phyloP scores from a whole-genome alignment of 1,284 basidiomycete genomes.

The Ganoderma sp. region DNA sequence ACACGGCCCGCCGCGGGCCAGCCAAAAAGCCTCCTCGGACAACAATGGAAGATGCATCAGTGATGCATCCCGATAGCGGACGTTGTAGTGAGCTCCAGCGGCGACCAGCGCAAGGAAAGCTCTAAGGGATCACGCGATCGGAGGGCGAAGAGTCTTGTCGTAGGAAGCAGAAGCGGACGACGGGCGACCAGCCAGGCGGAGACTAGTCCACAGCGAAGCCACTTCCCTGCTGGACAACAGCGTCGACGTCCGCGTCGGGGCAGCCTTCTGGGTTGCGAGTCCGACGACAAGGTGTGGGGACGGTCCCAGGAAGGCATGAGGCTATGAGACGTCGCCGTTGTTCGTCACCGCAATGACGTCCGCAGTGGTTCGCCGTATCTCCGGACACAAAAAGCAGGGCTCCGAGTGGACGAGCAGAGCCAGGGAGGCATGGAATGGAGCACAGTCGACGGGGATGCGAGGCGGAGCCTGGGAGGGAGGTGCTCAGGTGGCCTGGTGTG shows the following conservation, averaged over 20 bases:
- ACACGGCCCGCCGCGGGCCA: not conserved
- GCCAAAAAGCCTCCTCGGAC: not conserved
- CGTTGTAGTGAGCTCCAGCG: not conserved
- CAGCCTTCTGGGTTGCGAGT: not conserved
- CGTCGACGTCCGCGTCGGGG: not conserved
- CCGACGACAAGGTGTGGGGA: constrained; percentile 12
- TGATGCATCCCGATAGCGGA: constrained; percentile 4
- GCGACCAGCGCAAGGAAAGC: not conserved
- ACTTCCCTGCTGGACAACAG: not conserved
- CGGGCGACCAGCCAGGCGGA: constrained; percentile 11
- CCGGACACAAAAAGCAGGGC: constrained; percentile 1
- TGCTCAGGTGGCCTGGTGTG: constrained; percentile 17
- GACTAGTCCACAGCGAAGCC: not conserved
- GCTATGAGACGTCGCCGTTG: constrained; percentile 28
- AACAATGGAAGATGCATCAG: not conserved
- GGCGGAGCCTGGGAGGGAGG: constrained; percentile 8
- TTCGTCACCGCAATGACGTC: constrained; percentile 11
- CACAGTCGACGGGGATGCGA: constrained; percentile 15
- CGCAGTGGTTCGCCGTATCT: constrained; percentile 6
- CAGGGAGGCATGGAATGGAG: not conserved
- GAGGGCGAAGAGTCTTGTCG: constrained; percentile 3
- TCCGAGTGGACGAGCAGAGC: not conserved
- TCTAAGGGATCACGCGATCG: not conserved
- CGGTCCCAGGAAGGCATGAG: constrained; percentile 27
- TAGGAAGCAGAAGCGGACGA: not conserved